phyloP scores from a whole-genome alignment of 2,329 filamentous ascomycete species.

The Chrysoporthe austroafricana region DNA sequence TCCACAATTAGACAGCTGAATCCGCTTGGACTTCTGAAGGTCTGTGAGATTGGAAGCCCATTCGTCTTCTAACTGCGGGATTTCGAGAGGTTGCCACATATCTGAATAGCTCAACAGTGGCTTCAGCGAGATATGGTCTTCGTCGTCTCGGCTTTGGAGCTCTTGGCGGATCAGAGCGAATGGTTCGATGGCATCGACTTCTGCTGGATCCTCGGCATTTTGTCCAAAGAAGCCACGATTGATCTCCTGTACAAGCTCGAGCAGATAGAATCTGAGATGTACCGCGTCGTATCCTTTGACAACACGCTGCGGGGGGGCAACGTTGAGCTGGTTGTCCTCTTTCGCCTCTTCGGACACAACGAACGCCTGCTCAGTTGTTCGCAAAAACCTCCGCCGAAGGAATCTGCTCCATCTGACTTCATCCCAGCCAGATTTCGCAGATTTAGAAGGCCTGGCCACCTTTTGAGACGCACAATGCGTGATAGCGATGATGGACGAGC shows the following conservation, averaged over 20 bases:
- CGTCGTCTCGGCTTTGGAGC: constrained; percentile 5
- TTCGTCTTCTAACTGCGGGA: constrained; percentile 7
- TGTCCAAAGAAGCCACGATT: constrained; percentile 15
- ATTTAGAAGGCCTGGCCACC: background rate
- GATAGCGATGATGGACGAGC: constrained; percentile 38
- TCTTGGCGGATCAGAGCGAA: constrained; percentile 13
- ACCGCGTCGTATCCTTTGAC: background rate
- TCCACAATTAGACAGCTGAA: constrained; percentile 18
- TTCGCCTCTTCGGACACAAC: constrained; percentile 19
- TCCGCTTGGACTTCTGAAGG: background rate
- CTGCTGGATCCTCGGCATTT: background rate
- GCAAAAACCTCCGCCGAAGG: constrained; percentile 19
- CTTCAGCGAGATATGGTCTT: constrained; percentile 17
- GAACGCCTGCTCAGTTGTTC: constrained; percentile 18
- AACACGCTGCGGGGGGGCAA: background rate
- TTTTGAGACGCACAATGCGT: background rate
- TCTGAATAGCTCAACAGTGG: constrained; percentile 17
- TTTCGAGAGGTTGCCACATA: constrained; percentile 21
- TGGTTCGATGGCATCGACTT: background rate
- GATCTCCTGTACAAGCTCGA: constrained; percentile 22
- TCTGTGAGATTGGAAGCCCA: constrained; percentile 6
- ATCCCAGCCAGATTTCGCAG: constrained; percentile 32
- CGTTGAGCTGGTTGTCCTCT: constrained; percentile 5
- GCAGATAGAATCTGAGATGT: constrained; percentile 12
- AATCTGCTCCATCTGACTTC: constrained; percentile 10